phyloP scores from a whole-genome alignment of 2,329 filamentous ascomycete genomes.

The Neophaeococcomyces aloes region DNA sequence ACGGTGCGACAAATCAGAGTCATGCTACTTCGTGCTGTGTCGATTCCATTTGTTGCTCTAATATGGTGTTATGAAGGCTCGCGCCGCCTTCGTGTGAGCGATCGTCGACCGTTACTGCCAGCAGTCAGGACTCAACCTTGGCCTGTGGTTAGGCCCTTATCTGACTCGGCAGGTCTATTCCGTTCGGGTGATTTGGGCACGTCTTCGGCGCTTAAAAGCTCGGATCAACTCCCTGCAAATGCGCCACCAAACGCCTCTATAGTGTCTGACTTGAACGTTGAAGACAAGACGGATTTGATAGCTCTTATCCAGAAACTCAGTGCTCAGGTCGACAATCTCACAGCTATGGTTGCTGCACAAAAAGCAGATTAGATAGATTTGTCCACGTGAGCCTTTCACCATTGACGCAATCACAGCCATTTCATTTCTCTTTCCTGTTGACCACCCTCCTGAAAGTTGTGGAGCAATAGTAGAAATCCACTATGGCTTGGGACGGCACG shows the following conservation, averaged over 20 bases:
- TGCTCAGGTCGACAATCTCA: slow-evolving; percentile 21
- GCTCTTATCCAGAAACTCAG: slow-evolving; percentile 20
- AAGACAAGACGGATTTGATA: slow-evolving; percentile 16
- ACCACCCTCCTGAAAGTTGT: too few species aligned
- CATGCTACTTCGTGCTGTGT: slow-evolving; percentile 47
- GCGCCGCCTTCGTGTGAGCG: slow-evolving; percentile 24
- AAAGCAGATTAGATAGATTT: slow-evolving; percentile 14
- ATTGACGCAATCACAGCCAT: not conserved
- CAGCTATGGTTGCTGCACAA: slow-evolving; percentile 21
- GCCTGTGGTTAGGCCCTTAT: not conserved
- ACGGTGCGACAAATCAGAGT: slow-evolving; percentile 46
- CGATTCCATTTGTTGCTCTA: slow-evolving; percentile 46
- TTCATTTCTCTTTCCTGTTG: not conserved
- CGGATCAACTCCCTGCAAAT: not conserved
- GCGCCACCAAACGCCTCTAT: not conserved
- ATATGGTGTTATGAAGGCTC: slow-evolving; percentile 46
- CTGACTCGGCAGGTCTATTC: not conserved
- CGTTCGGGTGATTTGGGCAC: not conserved
- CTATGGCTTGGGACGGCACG: too few species aligned
- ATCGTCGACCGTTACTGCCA: slow-evolving; percentile 14
- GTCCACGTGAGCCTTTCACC: not conserved
- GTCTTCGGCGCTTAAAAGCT: slow-evolving; percentile 2
- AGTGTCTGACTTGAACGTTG: slow-evolving; percentile 14
- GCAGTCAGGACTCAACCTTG: not conserved
- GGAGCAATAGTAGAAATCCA: too few species aligned